Base-by-base conservation (phyloP, 78 protist species). In the Dictyostelium purpureum region DNA sequence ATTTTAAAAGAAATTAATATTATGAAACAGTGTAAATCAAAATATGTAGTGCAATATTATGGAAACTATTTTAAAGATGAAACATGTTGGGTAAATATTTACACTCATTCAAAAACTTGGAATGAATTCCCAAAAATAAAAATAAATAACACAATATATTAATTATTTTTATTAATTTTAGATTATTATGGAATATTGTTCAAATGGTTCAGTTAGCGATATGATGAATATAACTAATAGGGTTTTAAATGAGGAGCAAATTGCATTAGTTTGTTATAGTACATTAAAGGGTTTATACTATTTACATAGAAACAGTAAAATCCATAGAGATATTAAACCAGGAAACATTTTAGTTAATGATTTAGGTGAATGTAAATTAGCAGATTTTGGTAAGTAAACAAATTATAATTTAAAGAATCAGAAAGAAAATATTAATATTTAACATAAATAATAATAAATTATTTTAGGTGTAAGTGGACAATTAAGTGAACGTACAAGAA, bases 291-390 rank as follows among this genome's bases (percentile, higher is more conserved):
- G 97, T 26, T 89, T 96, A 16, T 70, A 57, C 37, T 96, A 94
- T 79, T 59, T 96, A 26, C 97, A 96, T 63, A 65, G 78, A 49
- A 79, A 81, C 11, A 90, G 93, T 43, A 75, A 79, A 14, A 65
- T 94, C 21, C 97, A 96, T 70, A 38, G 97, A 19, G 97, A 96
- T 59, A 77, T 96, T n/a, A 93, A 96, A 54, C 95, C 96, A 52
- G 97, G 95, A 3, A 96, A 96, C 40, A 78, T 96, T n/a, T 76
- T 93, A 26, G 95, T 94, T 1, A 61, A 80, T 19, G 67, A 21
- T 11, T 51, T 57, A 0, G 96, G 96, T 7, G 97, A 94, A 43
- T 76, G 89, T 56, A 71, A 85, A 56, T 67, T 96, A 21, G 87
- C 95, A 19, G 97, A 95, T 75, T 95, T 95, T 77, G 97, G n/a